phyloP scores from a whole-genome alignment of 129 eudicot species.

The Kitagawia praeruptora region DNA sequence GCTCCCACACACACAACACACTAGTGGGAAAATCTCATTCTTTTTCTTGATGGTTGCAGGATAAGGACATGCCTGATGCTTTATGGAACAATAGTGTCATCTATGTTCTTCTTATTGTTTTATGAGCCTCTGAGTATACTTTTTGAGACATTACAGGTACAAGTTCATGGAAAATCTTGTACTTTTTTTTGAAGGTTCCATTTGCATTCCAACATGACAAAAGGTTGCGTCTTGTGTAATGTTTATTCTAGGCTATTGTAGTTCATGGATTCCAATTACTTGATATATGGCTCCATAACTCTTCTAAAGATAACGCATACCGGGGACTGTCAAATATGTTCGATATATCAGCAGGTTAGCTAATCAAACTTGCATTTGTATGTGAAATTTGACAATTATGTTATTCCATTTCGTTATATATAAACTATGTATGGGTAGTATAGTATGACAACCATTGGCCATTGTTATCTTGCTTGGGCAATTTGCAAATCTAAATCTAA shows the following conservation, averaged over 20 bases:
- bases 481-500: background rate
- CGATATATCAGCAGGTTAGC: conserved; percentile 64
- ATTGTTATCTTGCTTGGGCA: background rate
- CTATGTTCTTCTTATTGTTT: conserved; percentile 59
- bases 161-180: background rate
- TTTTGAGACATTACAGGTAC: conserved; percentile 82
- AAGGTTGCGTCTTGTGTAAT: conserved; percentile 9
- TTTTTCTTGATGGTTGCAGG: conserved; percentile 33
- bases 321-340: conserved; percentile 53
- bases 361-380: conserved; percentile 1
- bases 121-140: conserved; percentile 88
- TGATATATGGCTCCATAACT: conserved; percentile 74
- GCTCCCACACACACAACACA: no score
- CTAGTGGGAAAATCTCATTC: background rate
- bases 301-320: conserved; percentile 41
- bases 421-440: background rate
- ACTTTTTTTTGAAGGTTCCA: background rate
- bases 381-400: background rate
- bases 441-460: background rate
- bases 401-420: background rate
- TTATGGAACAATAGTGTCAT: conserved; percentile 38
- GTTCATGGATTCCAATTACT: conserved; percentile 88
- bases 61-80: conserved; percentile 45
- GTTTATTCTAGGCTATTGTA: conserved; percentile 52
- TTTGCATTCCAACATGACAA: conserved; percentile 6